Conservation (phyloP, 1,284 basidiomycete genomes). For the Ganoderma resinaceum region DNA sequence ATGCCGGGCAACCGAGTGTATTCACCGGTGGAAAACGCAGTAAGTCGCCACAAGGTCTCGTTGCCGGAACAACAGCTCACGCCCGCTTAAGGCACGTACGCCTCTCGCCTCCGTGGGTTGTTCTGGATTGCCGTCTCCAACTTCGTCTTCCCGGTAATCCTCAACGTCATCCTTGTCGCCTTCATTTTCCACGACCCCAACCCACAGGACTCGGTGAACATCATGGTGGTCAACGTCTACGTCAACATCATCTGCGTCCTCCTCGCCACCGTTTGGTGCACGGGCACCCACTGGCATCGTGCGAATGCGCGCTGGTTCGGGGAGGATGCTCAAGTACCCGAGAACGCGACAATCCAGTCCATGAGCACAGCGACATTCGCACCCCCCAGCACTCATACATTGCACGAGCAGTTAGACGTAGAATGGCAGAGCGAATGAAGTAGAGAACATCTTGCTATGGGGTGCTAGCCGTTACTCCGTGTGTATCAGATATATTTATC, state of each 20-base stretch:
- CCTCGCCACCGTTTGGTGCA: too few species aligned
- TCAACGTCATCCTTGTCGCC: constrained; percentile 35
- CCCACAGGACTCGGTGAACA: constrained; percentile 20
- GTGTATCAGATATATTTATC: too few species aligned
- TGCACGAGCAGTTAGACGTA: too few species aligned
- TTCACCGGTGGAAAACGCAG: neutral
- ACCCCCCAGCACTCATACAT: neutral
- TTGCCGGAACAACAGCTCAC: too few species aligned
- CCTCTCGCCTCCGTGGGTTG: constrained; percentile 21
- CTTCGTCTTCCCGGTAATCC: constrained; percentile 40
- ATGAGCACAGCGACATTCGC: neutral
- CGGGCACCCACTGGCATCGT: neutral
- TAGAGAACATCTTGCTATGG: too few species aligned
- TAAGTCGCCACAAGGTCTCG: neutral
- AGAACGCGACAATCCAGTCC: neutral
- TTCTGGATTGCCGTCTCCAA: constrained; percentile 41
- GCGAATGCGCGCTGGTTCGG: neutral
- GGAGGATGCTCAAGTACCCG: neutral
- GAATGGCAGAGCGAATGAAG: too few species aligned
- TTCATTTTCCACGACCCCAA: constrained; percentile 20
- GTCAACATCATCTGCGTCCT: constrained; percentile 32
- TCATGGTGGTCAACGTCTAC: constrained; percentile 26
- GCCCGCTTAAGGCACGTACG: constrained; percentile 3
- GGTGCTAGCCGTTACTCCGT: too few species aligned
- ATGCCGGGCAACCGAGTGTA: neutral